These are phyloP conservation scores for Nectriaceae sp. DNA, from an alignment of 2,329 filamentous ascomycete species.

Conservation along the genomic window DNA sequence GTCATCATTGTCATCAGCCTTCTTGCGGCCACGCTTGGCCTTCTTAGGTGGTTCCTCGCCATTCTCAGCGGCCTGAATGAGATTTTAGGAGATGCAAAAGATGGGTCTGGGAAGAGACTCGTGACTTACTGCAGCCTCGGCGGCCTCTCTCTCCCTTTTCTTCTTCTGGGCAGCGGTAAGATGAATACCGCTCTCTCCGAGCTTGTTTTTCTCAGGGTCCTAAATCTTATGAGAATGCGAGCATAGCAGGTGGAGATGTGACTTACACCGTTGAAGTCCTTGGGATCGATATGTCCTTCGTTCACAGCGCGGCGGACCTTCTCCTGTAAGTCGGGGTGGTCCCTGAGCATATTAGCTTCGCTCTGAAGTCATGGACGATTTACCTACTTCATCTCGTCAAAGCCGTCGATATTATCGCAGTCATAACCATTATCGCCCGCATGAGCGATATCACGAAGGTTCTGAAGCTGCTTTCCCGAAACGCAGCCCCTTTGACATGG, in stretches of 20 bases:
- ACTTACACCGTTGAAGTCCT: constrained; percentile 87
- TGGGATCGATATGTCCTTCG: constrained; percentile 78
- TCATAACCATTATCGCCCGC: constrained; percentile 52
- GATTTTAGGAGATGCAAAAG: constrained; percentile 14
- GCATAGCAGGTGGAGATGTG: neutral
- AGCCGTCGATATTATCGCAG: constrained; percentile 74
- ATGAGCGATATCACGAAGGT: constrained; percentile 60
- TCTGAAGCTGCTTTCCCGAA: constrained; percentile 71
- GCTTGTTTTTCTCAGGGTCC: constrained; percentile 75
- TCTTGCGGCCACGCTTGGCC: constrained; percentile 38
- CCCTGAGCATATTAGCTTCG: constrained; percentile 30
- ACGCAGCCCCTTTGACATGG: constrained; percentile 87
- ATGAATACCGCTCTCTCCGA: constrained; percentile 66
- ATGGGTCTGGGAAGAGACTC: neutral
- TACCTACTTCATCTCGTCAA: constrained; percentile 68
- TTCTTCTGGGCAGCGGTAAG: constrained; percentile 38
- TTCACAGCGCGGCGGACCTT: constrained; percentile 74
- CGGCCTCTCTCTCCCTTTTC: constrained; percentile 36
- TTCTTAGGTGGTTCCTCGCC: constrained; percentile 32
- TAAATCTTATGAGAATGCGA: constrained; percentile 34
- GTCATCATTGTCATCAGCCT: constrained; percentile 36
- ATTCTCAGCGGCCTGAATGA: constrained; percentile 27
- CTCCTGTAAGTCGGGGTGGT: constrained; percentile 63
- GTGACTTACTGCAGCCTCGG: constrained; percentile 23
- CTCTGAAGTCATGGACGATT: neutral